Percentiles rank a stretch among this genome's conserved stretches.
These are phyloP conservation scores for Rachicladosporium sp. DNA, from an alignment of 2,329 filamentous ascomycete species.

Conservation along the genomic window DNA sequence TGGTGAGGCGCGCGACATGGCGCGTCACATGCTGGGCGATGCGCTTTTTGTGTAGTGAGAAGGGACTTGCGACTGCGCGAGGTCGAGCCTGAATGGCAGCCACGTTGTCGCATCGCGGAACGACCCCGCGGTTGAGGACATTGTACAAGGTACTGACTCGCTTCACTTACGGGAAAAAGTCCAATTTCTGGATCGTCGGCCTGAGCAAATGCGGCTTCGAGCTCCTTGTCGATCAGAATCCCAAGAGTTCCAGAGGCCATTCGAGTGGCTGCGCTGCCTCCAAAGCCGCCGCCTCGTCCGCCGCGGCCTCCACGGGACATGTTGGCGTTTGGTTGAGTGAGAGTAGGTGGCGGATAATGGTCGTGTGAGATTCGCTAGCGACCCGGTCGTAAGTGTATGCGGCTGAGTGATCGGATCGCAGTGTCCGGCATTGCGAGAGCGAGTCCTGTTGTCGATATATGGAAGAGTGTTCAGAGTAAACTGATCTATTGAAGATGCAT, in stretches of 20 bases:
- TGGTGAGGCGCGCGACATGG: conserved; percentile 3
- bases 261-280: conserved; percentile 4
- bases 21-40: not conserved
- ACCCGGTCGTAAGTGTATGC: too few species aligned
- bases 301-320: conserved; percentile 6
- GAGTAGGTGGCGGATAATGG: not conserved
- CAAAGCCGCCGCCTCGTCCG: conserved; percentile 2
- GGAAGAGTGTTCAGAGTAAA: too few species aligned
- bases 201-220: conserved; percentile 5
- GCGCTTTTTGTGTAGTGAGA: not conserved
- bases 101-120: too few species aligned
- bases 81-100: not conserved
- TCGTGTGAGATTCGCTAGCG: not conserved
- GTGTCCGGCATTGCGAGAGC: too few species aligned
- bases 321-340: not conserved
- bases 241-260: conserved; percentile 2
- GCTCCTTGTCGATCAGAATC: conserved; percentile 5
- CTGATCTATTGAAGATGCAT: too few species aligned
- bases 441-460: too few species aligned
- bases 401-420: too few species aligned
- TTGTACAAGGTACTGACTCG: not conserved
- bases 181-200: conserved; percentile 3
- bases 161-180: conserved; percentile 5
- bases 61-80: not conserved
- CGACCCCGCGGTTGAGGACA: not conserved